Evolutionary conservation across 2,329 filamentous ascomycete species (phyloP), one percentile per base, ranked within the genome.

Genomic region (Botrytis tulipae): DNA sequence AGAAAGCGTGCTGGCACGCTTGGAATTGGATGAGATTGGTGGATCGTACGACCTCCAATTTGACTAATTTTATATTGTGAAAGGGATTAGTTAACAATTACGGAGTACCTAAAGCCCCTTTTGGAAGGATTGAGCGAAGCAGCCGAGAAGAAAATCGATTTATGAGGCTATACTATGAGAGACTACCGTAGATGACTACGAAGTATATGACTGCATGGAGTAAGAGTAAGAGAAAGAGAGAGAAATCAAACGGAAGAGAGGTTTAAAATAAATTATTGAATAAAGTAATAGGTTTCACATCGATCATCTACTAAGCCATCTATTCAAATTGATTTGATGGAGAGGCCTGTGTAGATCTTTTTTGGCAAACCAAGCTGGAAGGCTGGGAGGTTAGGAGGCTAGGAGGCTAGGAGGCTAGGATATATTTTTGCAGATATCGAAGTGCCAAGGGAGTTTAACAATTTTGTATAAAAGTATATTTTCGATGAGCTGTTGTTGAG

Each of bases 321-420:
- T 42, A 29, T 70, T 70, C 20, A 9, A 14, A 70, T 37, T 62
- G 54, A 70, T 71, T 71, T 40, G 69, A 63, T 71, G 59, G 42
- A 48, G 40, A 62, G 69, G 69, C 57, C 57, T 63, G 69, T 51
- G 69, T 71, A 62, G 69, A 63, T 71, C 69, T 18, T 29, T 29
- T 29, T 62, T 51, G 35, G 59, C 20, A n/a, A 35, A n/a, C n/a
- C 4, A 37, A 37, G 25, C 44, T n/a, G 46, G 57, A 32, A 57
- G 40, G 54, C 42, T 44, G 29, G 22, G 12, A 37, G 16, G 3
- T 25, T 46, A 25, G 57, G 44, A 37, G 22, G 5, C 32, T 46
- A 32, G 57, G 44, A 61, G 40, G 40, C 42, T 44, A 20, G 22
- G 20, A 46, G 22, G 5, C 44, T 46, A 32, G 57, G 44, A 61